Base-by-base conservation (phyloP, 1,139 yeast genomes). In the Yamadazyma triangularis region DNA sequence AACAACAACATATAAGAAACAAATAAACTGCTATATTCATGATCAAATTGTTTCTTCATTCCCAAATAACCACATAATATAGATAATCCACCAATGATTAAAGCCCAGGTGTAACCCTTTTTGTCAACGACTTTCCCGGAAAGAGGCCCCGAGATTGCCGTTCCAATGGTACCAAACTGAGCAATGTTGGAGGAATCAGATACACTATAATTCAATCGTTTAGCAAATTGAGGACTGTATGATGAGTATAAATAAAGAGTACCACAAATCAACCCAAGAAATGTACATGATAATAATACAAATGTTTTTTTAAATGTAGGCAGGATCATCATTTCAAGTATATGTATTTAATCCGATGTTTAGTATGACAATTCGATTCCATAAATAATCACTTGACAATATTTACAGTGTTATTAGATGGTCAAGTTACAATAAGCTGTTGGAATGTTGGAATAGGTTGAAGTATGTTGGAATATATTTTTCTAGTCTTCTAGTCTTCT, bases 201-300 rank as follows among this genome's bases (percentile, higher is more conserved):
- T 9, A 78, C 84, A 4, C 69, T 50, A 38, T 79, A 67, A 13
- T 58, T 55, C 28, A 79, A 62, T 30, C 61, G 63, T 15, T 58
- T 56, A 3, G 84, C 81, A 39, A 77, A 58, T 46, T 78, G 85
- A 4, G 86, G 84, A 27, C 81, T 77, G 46, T 75, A 78, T 5
- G 81, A 75, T 3, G 78, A 71, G 47, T 72, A 77, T 20, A 76
- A 51, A 47, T 77, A 77, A 50, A 77, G 60, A 4, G 84, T 77
- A 4, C 85, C 85, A 48, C 82, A 59, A 25, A 73, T 74, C 31
- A 77, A 56, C 24, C 79, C 77, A 19, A 70, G 50, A 31, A 70
- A 57, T 3, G 78, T 69, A 42, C 77, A 70, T 21, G 73, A 60
- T 15, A 67, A 46, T 32, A 73, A 56, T 26, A 65, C 56, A 30